Evolutionary conservation across 2,329 filamentous ascomycete genomes (phyloP).

Genomic region (Teratosphaeria zuluensis): DNA sequence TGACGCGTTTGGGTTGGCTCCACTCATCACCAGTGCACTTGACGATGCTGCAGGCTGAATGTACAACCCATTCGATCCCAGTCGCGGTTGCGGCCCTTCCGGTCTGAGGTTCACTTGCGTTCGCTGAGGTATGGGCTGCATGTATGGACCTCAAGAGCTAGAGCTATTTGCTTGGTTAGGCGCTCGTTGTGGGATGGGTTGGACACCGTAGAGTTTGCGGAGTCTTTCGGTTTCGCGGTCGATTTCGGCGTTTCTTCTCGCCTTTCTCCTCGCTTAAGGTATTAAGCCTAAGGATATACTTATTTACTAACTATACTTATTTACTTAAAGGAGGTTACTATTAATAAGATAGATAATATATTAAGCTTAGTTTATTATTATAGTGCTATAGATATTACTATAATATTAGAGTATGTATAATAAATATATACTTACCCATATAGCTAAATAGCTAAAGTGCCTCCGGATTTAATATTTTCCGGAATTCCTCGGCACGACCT

Average conservation of each 20-base stretch:
- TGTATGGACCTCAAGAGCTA: slow-evolving; percentile 8
- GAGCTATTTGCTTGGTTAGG: slow-evolving; percentile 2
- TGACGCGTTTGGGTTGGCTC: slow-evolving; percentile 17
- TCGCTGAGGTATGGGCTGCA: slow-evolving; percentile 16
- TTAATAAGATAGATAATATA: too few relatives aligned
- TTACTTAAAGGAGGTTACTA: too few relatives aligned
- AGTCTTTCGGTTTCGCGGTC: slow-evolving; percentile 71
- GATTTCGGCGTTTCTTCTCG: slow-evolving; percentile 40
- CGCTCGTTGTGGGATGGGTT: slow-evolving; percentile 13
- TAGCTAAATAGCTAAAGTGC: too few relatives aligned
- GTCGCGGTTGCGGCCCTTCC: slow-evolving; percentile 5
- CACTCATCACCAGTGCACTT: slow-evolving; percentile 25
- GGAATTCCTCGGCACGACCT: too few relatives aligned
- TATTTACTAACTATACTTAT: too few relatives aligned
- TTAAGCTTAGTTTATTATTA: too few relatives aligned
- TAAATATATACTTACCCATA: too few relatives aligned
- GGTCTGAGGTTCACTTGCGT: slow-evolving; percentile 6
- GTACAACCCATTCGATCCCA: slow-evolving; percentile 19
- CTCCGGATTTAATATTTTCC: too few relatives aligned
- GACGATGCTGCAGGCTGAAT: slow-evolving; percentile 20
- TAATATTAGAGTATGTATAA: too few relatives aligned
- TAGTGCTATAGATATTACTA: too few relatives aligned
- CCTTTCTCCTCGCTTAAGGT: slow-evolving; percentile 53
- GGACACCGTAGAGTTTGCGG: slow-evolving; percentile 55
- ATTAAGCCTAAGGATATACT: too few relatives aligned